Conservation (phyloP, 257 asterid species). For the Fraxinus pennsylvanica region DNA sequence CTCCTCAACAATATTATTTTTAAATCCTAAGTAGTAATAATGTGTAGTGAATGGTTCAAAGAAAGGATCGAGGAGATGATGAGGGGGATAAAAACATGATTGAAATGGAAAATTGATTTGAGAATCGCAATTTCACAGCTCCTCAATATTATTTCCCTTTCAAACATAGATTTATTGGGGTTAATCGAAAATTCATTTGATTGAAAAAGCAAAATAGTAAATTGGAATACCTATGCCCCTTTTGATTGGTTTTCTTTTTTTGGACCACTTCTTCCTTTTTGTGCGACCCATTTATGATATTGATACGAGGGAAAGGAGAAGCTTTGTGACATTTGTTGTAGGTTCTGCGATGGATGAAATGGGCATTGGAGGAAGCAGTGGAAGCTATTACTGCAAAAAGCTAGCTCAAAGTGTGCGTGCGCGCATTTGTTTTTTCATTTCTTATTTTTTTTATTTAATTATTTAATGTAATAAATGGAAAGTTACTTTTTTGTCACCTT, state of each 20-base stretch:
- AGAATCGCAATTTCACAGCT: slow-evolving; percentile 74
- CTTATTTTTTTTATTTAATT: no score
- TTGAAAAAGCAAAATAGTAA: background rate
- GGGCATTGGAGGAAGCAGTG: slow-evolving; percentile 21
- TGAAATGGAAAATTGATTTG: slow-evolving; percentile 81
- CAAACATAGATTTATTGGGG: background rate
- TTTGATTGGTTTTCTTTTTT: slow-evolving; percentile 20
- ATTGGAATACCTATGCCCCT: slow-evolving; percentile 27
- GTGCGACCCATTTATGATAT: background rate
- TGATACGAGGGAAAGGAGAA: slow-evolving; percentile 12
- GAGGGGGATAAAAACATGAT: slow-evolving; percentile 34
- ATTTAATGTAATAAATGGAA: no score
- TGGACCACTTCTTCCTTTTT: slow-evolving; percentile 14
- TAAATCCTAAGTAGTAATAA: background rate
- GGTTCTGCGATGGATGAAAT: slow-evolving; percentile 9
- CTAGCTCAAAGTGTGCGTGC: no score
- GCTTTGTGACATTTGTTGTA: background rate
- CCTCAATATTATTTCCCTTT: slow-evolving; percentile 75
- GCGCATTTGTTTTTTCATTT: no score
- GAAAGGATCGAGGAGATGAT: slow-evolving; percentile 19
- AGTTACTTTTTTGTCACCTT: no score
- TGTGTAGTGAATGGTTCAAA: background rate
- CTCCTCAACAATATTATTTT: background rate
- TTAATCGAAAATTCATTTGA: background rate
- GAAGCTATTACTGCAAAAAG: slow-evolving; percentile 14